A percentile compares a stretch with the other conserved stretches of the same genome.
Conservation (phyloP, 768 basidiomycete species). For the Amanita polypyramis region DNA sequence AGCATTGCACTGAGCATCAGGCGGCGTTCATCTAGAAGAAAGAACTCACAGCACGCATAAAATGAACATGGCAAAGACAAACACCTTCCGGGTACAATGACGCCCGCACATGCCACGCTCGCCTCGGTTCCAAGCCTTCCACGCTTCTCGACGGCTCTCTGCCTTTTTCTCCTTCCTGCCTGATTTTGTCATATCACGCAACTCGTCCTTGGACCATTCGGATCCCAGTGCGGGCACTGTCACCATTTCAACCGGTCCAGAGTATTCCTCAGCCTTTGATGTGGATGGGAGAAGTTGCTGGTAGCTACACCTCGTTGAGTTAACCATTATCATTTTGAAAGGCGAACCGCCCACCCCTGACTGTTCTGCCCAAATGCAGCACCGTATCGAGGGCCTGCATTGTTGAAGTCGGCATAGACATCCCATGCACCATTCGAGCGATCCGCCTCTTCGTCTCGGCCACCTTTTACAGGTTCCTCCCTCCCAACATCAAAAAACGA, state of each 20-base stretch:
- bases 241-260: slow-evolving; percentile 69
- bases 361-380: slow-evolving; percentile 40
- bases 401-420: slow-evolving; percentile 86
- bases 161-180: slow-evolving; percentile 54
- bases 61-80: slow-evolving; percentile 62
- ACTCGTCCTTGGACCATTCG: slow-evolving; percentile 78
- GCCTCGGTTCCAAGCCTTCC: slow-evolving; percentile 71
- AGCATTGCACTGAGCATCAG: slow-evolving; percentile 6
- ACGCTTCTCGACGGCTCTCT: slow-evolving; percentile 44
- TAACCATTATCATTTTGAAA: slow-evolving; percentile 8
- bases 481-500: slow-evolving; percentile 63
- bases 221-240: slow-evolving; percentile 88
- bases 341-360: slow-evolving; percentile 31
- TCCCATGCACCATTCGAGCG: slow-evolving; percentile 48
- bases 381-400: slow-evolving; percentile 70
- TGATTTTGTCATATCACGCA: slow-evolving; percentile 66
- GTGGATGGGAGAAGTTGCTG: slow-evolving; percentile 30
- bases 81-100: slow-evolving; percentile 63
- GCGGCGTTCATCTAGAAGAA: background rate
- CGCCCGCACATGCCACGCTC: slow-evolving; percentile 72
- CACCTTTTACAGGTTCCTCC: slow-evolving; percentile 69
- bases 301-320: slow-evolving; percentile 25
- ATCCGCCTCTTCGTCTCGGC: slow-evolving; percentile 60
- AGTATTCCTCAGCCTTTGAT: slow-evolving; percentile 26
- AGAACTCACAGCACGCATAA: slow-evolving; percentile 42